Percentiles rank a stretch among this genome's conserved stretches.
These are phyloP conservation scores for Xylariaceae sp. DNA, from an alignment of 2,329 filamentous ascomycete genomes.

Conservation along the genomic window DNA sequence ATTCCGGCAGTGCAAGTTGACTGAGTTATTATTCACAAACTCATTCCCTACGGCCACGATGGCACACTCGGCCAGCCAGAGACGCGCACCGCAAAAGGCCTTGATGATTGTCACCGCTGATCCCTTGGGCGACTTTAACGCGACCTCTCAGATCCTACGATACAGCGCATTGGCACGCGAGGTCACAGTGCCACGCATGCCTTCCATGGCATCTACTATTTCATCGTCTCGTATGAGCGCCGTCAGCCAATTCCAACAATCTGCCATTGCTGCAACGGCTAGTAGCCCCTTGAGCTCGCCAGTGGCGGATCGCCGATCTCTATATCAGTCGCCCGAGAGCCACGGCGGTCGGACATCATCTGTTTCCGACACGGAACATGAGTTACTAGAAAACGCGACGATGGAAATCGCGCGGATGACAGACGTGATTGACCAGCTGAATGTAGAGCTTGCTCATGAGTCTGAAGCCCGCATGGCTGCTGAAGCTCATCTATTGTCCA, in stretches of 20 bases:
- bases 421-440: conserved; percentile 70
- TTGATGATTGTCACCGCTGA: conserved; percentile 97
- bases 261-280: conserved; percentile 22
- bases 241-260: conserved; percentile 15
- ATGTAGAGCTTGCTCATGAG: conserved; percentile 64
- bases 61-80: conserved; percentile 38
- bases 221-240: conserved; percentile 40
- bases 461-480: conserved; percentile 62
- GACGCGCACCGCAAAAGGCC: conserved; percentile 72
- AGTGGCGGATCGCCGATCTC: conserved; percentile 35
- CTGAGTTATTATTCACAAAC: conserved; percentile 81
- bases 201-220: conserved; percentile 68
- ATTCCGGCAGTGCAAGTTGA: conserved; percentile 79
- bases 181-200: conserved; percentile 83
- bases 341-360: conserved; percentile 32
- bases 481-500: conserved; percentile 66
- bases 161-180: conserved; percentile 91
- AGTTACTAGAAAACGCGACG: conserved; percentile 77
- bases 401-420: conserved; percentile 74
- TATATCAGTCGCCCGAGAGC: conserved; percentile 35
- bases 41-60: conserved; percentile 63
- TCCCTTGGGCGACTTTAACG: conserved; percentile 88
- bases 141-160: conserved; percentile 89
- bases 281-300: conserved; percentile 28
- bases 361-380: conserved; percentile 46